Percentiles rank a stretch among this genome's conserved stretches.
phyloP scores from a whole-genome alignment of 352 stramenopile genomes.

The Saprolegnia diclina region DNA sequence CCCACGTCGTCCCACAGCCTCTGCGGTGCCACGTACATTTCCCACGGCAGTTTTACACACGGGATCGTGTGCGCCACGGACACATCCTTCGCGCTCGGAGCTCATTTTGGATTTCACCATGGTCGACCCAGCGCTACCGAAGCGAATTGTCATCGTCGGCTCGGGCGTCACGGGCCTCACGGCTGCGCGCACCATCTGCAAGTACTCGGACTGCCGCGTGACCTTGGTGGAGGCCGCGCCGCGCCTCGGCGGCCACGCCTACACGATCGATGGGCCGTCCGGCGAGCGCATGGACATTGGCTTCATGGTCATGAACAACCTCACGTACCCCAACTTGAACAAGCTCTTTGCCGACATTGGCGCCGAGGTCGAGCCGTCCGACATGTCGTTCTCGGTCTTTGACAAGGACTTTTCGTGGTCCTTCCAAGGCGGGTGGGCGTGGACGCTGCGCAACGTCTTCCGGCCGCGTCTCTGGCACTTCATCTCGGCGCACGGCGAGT shows the following conservation, averaged over 20 bases:
- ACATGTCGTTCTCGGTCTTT: constrained; percentile 72
- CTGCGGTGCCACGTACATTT: background rate
- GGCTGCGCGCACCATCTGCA: constrained; percentile 30
- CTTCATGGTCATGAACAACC: constrained; percentile 90
- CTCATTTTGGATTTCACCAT: background rate
- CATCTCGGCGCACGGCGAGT: constrained; percentile 28
- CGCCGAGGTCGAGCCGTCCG: constrained; percentile 49
- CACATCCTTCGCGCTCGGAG: background rate
- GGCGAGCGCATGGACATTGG: constrained; percentile 70
- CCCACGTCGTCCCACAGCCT: too few relatives aligned
- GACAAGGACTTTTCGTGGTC: constrained; percentile 15
- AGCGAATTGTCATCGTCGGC: constrained; percentile 33
- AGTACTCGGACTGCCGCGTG: constrained; percentile 34
- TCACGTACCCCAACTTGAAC: constrained; percentile 88
- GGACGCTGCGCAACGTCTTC: constrained; percentile 33
- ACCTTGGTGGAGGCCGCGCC: constrained; percentile 42
- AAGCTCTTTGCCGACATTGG: constrained; percentile 68
- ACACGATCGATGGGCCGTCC: constrained; percentile 38
- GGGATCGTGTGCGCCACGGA: background rate
- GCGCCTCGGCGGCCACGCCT: constrained; percentile 42
- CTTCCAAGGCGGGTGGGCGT: constrained; percentile 33
- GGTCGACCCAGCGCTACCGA: constrained; percentile 8
- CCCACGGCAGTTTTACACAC: background rate
- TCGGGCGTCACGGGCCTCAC: constrained; percentile 33
- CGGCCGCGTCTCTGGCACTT: constrained; percentile 31